These are phyloP conservation scores for Komagataella kurtzmanii DNA, from an alignment of 805 yeast species.

Conservation along the genomic window DNA sequence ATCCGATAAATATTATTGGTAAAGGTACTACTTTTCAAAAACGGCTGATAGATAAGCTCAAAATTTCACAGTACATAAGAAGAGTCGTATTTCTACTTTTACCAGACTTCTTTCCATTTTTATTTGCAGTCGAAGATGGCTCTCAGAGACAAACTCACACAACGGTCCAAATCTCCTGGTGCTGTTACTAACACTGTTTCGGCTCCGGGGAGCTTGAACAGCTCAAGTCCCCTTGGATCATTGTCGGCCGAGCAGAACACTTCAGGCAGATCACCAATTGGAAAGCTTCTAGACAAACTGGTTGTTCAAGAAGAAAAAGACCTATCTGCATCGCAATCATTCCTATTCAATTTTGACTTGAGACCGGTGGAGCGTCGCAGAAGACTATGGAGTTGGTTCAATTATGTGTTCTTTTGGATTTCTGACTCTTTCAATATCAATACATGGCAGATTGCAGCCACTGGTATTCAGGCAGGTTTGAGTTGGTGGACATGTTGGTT, in stretches of 20 bases:
- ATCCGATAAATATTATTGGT: background rate
- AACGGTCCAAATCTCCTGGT: background rate
- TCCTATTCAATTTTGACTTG: conserved; percentile 62
- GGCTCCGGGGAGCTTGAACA: background rate
- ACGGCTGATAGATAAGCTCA: background rate
- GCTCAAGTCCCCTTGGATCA: background rate
- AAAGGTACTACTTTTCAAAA: background rate
- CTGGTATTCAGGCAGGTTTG: conserved; percentile 67
- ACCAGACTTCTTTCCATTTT: background rate
- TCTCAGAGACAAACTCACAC: background rate
- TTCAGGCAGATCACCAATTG: background rate
- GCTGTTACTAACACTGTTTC: background rate
- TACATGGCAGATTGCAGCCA: conserved; percentile 85
- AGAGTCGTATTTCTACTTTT: background rate
- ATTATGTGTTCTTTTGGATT: conserved; percentile 71
- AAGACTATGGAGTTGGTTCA: conserved; percentile 79
- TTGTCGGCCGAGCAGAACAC: background rate
- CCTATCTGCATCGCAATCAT: conserved; percentile 43
- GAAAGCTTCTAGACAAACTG: background rate
- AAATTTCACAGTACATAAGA: background rate
- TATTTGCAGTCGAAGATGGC: background rate
- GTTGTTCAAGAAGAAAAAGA: conserved; percentile 6
- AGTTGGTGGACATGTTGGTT: conserved; percentile 91
- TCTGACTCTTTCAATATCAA: conserved; percentile 85
- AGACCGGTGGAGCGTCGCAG: conserved; percentile 65